phyloP scores from a whole-genome alignment of 2,329 filamentous ascomycete species.

The Pyrenophora tritici-repentis region DNA sequence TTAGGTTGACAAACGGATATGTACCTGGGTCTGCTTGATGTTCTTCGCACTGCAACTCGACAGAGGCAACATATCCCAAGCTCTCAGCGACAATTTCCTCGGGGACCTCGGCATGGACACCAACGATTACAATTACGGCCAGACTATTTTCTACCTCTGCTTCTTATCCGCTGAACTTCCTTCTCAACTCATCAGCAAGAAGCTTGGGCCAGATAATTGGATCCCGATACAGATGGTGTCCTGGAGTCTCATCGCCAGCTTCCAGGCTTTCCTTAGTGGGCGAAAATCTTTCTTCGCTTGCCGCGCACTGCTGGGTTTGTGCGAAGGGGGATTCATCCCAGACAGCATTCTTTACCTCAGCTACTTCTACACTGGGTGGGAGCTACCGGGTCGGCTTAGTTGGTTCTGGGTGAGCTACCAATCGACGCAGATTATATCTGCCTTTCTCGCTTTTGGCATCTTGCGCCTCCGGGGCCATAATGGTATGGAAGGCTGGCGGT shows the following conservation, averaged over 20 bases:
- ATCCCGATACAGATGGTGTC: conserved; percentile 50
- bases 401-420: conserved; percentile 73
- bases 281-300: conserved; percentile 51
- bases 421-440: conserved; percentile 59
- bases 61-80: conserved; percentile 52
- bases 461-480: conserved; percentile 55
- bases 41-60: conserved; percentile 61
- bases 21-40: conserved; percentile 59
- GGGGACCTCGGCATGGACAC: conserved; percentile 41
- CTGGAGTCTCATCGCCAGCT: conserved; percentile 59
- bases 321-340: conserved; percentile 62
- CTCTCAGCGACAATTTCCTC: conserved; percentile 44
- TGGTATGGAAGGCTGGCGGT: conserved; percentile 61
- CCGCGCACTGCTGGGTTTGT: conserved; percentile 51
- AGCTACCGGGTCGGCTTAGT: conserved; percentile 69
- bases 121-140: conserved; percentile 48
- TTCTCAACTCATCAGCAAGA: conserved; percentile 55
- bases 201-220: conserved; percentile 53
- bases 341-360: conserved; percentile 70
- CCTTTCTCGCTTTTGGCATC: conserved; percentile 62
- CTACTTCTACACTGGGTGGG: conserved; percentile 75
- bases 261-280: conserved; percentile 71
- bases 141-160: conserved; percentile 73
- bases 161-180: conserved; percentile 67
- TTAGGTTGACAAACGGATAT: conserved; percentile 58